phyloP scores from a whole-genome alignment of 1,284 basidiomycete species.

The Sphaerobolus stellatus region DNA sequence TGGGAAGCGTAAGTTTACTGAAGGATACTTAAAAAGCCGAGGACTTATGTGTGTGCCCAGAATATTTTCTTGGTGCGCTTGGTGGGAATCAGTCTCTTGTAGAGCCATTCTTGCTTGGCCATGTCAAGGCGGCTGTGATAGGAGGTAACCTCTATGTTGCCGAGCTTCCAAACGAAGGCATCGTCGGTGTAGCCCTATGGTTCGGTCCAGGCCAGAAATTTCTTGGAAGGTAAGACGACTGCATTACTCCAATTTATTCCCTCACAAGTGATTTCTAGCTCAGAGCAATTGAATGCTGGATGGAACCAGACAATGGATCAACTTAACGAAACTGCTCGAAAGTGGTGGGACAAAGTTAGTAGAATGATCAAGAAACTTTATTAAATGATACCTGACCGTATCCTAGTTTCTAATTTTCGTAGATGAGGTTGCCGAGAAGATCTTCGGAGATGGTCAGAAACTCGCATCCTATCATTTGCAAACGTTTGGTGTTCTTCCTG shows the following conservation, averaged over 20 bases:
- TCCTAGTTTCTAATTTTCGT: conserved; percentile 13
- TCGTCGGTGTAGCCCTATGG: conserved; percentile 22
- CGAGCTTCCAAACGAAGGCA: conserved; percentile 11
- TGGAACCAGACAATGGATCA: neutral
- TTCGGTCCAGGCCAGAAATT: conserved; percentile 21
- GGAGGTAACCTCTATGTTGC: conserved; percentile 22
- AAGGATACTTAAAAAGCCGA: neutral
- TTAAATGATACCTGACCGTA: neutral
- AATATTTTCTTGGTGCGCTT: neutral
- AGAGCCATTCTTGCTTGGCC: neutral
- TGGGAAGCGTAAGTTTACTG: neutral
- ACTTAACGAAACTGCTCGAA: neutral
- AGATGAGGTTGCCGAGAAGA: conserved; percentile 14
- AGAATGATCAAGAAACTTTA: neutral
- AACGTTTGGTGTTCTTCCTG: conserved; percentile 19
- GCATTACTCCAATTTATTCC: neutral
- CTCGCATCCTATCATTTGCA: conserved; percentile 23
- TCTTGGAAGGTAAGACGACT: conserved; percentile 9
- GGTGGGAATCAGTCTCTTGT: neutral
- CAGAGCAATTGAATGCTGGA: neutral
- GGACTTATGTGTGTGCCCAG: neutral
- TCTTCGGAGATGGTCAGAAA: conserved; percentile 19
- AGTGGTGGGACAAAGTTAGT: conserved; percentile 2
- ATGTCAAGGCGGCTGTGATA: neutral
- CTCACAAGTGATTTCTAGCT: neutral